Evolutionary conservation across 2,329 filamentous ascomycete genomes (phyloP).

Genomic region (Arthrobotrys musiformis): DNA sequence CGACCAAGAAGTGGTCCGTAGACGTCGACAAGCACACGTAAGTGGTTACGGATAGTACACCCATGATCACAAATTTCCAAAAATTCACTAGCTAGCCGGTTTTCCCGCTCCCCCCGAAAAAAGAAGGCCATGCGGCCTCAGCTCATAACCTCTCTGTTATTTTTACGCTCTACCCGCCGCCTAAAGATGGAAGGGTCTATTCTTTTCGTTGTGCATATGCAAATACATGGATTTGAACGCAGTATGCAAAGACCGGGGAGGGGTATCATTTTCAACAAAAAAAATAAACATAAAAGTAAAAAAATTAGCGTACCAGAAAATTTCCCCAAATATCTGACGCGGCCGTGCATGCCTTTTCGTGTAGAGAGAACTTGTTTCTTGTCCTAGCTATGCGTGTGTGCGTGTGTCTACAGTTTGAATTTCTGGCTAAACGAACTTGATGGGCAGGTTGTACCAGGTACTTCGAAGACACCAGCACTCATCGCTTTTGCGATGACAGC

Average conservation of each 20-base stretch:
- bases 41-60: neutral
- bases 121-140: neutral
- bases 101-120: neutral
- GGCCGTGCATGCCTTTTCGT: slow-evolving; percentile 14
- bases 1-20: neutral
- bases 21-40: neutral
- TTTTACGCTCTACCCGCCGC: slow-evolving; percentile 40
- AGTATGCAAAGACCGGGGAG: neutral
- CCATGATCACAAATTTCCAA: slow-evolving; percentile 23
- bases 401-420: slow-evolving; percentile 6
- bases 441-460: slow-evolving; percentile 3
- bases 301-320: slow-evolving; percentile 23
- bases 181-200: slow-evolving; percentile 20
- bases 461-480: neutral
- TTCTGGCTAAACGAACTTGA: neutral
- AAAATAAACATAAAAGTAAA: no score
- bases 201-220: slow-evolving; percentile 23
- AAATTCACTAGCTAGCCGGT: slow-evolving; percentile 19
- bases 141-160: neutral
- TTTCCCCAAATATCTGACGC: slow-evolving; percentile 43
- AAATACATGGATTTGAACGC: slow-evolving; percentile 15
- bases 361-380: slow-evolving; percentile 6
- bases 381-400: no score
- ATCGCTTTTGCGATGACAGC: neutral
- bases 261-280: neutral